Evolutionary conservation across 345 rosid species (phyloP).

Genomic region (Citropsis articulata): DNA sequence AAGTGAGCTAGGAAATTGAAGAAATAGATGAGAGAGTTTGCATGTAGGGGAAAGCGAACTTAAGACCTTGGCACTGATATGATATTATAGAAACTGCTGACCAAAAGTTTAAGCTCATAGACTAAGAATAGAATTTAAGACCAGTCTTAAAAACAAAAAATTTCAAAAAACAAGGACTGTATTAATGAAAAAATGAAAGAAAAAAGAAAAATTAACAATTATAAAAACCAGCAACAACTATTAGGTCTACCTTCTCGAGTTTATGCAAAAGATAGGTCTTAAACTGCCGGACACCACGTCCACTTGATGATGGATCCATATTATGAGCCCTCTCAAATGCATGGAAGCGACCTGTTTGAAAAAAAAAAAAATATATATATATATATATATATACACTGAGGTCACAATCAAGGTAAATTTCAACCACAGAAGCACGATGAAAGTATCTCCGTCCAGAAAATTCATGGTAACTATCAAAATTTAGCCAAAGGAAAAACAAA

Average conservation of each 20-base stretch:
- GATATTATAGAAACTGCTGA: no score
- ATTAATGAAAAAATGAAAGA: neutral
- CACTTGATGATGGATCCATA: constrained; percentile 60
- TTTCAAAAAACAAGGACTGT: neutral
- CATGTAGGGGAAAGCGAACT: no score
- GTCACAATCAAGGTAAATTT: neutral
- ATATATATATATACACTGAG: neutral
- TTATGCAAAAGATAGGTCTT: constrained; percentile 82
- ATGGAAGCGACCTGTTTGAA: constrained; percentile 76
- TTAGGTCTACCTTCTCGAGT: constrained; percentile 65
- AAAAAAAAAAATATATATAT: neutral
- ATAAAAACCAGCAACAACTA: neutral
- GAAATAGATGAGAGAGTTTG: no score
- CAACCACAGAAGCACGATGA: neutral
- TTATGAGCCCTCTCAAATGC: constrained; percentile 88
- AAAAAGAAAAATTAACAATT: neutral
- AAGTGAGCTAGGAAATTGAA: no score
- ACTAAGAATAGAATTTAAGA: no score
- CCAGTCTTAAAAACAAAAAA: neutral
- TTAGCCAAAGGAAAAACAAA: neutral
- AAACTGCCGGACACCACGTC: constrained; percentile 91
- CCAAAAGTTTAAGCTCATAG: no score
- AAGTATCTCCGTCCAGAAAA: neutral
- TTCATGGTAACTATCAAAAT: neutral
- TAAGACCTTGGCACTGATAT: no score